Evolutionary conservation across 441 rosid species (phyloP).

Genomic region (Mallotus japonicus): DNA sequence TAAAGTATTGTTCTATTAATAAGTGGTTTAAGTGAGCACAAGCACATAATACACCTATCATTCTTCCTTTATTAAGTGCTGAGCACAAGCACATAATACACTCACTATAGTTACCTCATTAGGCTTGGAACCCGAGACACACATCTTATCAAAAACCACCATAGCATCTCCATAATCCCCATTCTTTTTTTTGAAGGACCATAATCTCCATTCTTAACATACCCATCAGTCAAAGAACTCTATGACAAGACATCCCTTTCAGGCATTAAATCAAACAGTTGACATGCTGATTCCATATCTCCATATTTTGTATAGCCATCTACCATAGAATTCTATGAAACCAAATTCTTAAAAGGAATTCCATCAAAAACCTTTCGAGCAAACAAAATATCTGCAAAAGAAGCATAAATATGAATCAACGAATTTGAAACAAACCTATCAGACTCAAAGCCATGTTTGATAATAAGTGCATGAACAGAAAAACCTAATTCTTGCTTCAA

Average conservation of each 20-base stretch:
- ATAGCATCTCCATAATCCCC: constrained; percentile 55
- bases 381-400: constrained; percentile 44
- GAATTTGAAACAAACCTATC: constrained; percentile 66
- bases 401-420: constrained; percentile 58
- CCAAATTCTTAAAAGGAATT: constrained; percentile 51
- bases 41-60: no score
- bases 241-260: constrained; percentile 72
- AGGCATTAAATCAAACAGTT: constrained; percentile 57
- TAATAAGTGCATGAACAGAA: constrained; percentile 42
- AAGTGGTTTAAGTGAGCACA: no score
- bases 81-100: constrained; percentile 80
- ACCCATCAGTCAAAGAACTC: constrained; percentile 80
- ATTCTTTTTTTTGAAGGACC: no score
- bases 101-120: constrained; percentile 89
- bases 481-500: constrained; percentile 39
- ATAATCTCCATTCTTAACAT: no score
- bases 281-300: constrained; percentile 44
- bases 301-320: constrained; percentile 72
- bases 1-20: no score
- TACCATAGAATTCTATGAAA: constrained; percentile 76
- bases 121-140: constrained; percentile 40
- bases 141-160: constrained; percentile 57
- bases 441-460: constrained; percentile 46
- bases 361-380: constrained; percentile 63
- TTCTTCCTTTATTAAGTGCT: constrained; percentile 58